Base-by-base conservation (phyloP, 2,329 filamentous ascomycete genomes). In the Xylaria sp. region DNA sequence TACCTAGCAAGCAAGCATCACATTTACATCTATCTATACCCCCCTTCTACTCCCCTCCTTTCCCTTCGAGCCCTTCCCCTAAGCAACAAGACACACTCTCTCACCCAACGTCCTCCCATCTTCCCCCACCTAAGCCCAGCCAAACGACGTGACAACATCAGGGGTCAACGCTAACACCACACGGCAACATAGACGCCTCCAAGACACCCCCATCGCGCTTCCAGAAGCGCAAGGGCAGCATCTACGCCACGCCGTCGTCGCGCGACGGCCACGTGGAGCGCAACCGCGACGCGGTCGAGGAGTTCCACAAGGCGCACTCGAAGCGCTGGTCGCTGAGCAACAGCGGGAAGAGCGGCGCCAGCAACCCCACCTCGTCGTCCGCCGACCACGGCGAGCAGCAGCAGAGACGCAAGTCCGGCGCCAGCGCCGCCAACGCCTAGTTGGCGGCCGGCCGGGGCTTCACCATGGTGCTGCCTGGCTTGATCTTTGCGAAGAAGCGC, bases 161-260 rank as follows among this genome's bases (percentile, higher is more conserved):
- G n/a, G n/a, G n/a, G n/a, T n/a, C n/a, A n/a, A n/a, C n/a, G n/a
- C 13, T 47, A 62, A 37, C 33, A 52, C 41, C 6, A 47, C 33
- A 17, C 35, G 40, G 43, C 25, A 19, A 56, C 47, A 7, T 49
- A 38, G 87, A 90, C 74, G 87, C 87, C 3, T 82, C 84, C 67
- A 90, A 90, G 75, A 87, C 88, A 0, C 85, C 85, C 1, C 87
- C 87, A 9, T 87, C 83, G 64, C 85, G 85, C 47, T 90, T 90
- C 77, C 87, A 90, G 75, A 88, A 88, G 77, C 84, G 85, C 71
- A 86, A 88, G 75, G 87, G 87, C 57, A 89, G 85, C 71, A 88
- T 90, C 75, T 89, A 87, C 72, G 85, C 86, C 47, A 90, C 88
- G 8, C 87, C 85, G 2, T 79, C 79, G 69, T 88, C 85, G 23